Percentiles rank a stretch among this genome's conserved stretches.
These are phyloP conservation scores for Hansfordia pulvinata DNA, from an alignment of 2,329 filamentous ascomycete genomes.

Conservation along the genomic window DNA sequence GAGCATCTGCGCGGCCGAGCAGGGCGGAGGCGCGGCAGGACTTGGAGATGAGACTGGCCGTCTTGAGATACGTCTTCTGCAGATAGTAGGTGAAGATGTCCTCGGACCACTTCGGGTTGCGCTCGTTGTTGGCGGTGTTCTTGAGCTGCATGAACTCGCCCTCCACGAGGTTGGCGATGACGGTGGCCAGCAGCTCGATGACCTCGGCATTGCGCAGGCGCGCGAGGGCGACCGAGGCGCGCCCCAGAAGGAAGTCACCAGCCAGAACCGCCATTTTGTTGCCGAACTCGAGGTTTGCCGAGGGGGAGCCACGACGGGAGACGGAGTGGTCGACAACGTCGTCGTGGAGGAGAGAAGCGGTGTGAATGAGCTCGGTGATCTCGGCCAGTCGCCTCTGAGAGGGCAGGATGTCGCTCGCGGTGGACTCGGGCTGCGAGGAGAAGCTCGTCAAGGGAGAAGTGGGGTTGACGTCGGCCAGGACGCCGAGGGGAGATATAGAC, in stretches of 20 bases:
- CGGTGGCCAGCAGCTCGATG: slow-evolving; percentile 83
- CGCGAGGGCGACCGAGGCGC: slow-evolving; percentile 86
- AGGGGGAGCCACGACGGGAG: slow-evolving; percentile 69
- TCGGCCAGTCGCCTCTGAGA: slow-evolving; percentile 85
- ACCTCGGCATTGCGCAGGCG: slow-evolving; percentile 87
- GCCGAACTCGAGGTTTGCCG: slow-evolving; percentile 88
- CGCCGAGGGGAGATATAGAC: slow-evolving; percentile 37
- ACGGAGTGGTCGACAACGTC: slow-evolving; percentile 94
- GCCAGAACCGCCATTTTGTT: slow-evolving; percentile 99
- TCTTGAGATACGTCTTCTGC: slow-evolving; percentile 97
- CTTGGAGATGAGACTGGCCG: slow-evolving; percentile 89
- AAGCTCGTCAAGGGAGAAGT: slow-evolving; percentile 41
- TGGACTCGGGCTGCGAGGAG: slow-evolving; percentile 26
- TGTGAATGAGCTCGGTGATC: slow-evolving; percentile 96
- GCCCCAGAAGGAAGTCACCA: slow-evolving; percentile 88
- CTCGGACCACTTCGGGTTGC: slow-evolving; percentile 72
- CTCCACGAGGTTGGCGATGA: slow-evolving; percentile 95
- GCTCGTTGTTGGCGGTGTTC: slow-evolving; percentile 84
- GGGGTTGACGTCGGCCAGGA: slow-evolving; percentile 75
- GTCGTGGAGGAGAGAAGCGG: slow-evolving; percentile 90
- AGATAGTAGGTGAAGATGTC: slow-evolving; percentile 87
- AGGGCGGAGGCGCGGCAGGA: slow-evolving; percentile 84
- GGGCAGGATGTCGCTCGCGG: slow-evolving; percentile 66
- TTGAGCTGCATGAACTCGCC: slow-evolving; percentile 99
- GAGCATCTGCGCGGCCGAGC: slow-evolving; percentile 60